These are phyloP conservation scores for Kitagawia praeruptora DNA, from an alignment of 129 eudicot species.

Conservation along the genomic window DNA sequence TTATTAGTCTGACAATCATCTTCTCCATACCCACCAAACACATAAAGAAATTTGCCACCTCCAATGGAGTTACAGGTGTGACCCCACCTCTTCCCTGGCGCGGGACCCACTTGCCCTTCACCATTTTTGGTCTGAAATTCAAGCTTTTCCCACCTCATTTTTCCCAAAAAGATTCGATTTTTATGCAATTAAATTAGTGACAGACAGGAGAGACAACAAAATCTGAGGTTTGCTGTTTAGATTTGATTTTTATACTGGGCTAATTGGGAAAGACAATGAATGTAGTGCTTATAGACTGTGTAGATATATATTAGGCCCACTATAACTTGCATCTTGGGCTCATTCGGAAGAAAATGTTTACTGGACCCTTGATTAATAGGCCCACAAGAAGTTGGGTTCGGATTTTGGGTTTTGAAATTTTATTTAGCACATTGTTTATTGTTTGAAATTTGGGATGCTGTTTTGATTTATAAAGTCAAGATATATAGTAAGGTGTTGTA, in stretches of 20 bases:
- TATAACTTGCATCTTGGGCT: no score
- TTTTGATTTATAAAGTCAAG: no score
- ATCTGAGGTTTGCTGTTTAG: background rate
- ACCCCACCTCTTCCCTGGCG: conserved; percentile 94
- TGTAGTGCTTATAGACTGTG: no score
- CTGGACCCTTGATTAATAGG: no score
- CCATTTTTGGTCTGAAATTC: conserved; percentile 15
- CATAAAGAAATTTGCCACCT: conserved; percentile 81
- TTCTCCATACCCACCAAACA: conserved; percentile 91
- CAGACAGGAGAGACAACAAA: background rate
- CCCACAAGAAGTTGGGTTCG: no score
- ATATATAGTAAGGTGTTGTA: no score
- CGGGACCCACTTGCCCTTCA: conserved; percentile 15
- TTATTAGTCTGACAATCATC: conserved; percentile 76
- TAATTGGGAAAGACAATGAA: no score
- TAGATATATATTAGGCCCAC: no score
- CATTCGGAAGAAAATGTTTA: no score
- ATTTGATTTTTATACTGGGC: conserved; percentile 1
- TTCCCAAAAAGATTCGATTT: background rate
- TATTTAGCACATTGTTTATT: no score
- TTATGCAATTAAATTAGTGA: background rate
- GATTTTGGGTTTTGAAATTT: no score
- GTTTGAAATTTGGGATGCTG: no score
- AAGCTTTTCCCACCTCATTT: conserved; percentile 85
- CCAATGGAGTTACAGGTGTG: conserved; percentile 93